A percentile compares a stretch with the other conserved stretches of the same genome.
Evolutionary conservation across 306 rosid genomes (phyloP).

Genomic region (Carpinus viminea): DNA sequence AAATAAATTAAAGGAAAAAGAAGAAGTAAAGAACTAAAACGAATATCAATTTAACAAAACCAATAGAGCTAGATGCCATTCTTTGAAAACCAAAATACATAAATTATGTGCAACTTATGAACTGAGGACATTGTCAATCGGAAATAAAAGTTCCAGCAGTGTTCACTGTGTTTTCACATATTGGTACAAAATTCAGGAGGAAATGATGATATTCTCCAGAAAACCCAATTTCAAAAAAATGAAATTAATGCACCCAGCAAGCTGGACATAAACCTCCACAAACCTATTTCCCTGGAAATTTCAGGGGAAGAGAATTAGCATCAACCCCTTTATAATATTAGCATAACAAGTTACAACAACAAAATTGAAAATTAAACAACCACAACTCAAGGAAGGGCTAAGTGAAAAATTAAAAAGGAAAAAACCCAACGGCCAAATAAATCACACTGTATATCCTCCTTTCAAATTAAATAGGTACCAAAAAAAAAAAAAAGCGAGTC

Average conservation of each 20-base stretch:
- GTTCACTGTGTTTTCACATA: not conserved
- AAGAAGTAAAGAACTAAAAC: not conserved
- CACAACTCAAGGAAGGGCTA: not conserved
- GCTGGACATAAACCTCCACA: not conserved
- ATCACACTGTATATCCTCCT: not conserved
- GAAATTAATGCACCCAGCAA: not conserved
- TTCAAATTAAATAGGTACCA: not conserved
- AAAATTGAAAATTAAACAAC: not conserved
- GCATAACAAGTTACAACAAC: not conserved
- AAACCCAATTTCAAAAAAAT: not conserved
- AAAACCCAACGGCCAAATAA: too few relatives aligned
- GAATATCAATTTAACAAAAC: not conserved
- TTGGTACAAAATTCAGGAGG: not conserved
- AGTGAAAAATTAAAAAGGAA: too few relatives aligned
- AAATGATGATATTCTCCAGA: not conserved
- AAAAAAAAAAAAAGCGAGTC: not conserved
- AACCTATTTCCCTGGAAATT: not conserved
- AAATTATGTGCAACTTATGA: not conserved
- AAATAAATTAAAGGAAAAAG: not conserved
- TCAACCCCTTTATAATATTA: not conserved
- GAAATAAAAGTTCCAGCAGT: not conserved
- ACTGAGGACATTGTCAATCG: not conserved
- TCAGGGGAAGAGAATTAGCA: not conserved
- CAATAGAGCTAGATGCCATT: not conserved
- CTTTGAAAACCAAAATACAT: not conserved